Conservation (phyloP, 2,329 filamentous ascomycete species). For the Botrytis pseudocinerea region DNA sequence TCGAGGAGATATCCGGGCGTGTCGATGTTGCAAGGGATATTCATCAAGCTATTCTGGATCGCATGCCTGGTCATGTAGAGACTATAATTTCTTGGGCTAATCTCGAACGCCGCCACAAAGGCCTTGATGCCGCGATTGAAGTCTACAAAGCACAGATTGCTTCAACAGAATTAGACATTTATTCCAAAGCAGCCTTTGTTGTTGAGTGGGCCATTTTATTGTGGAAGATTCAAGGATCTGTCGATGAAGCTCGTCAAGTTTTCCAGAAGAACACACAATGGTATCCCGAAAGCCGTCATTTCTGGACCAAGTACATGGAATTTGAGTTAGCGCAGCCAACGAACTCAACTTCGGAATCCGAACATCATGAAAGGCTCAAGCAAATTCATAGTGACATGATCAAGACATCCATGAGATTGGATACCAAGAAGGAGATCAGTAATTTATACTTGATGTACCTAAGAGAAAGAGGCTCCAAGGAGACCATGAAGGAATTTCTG, state of each 20-base stretch:
- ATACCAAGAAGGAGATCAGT: constrained; percentile 72
- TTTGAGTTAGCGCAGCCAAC: constrained; percentile 88
- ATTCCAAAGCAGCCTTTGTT: constrained; percentile 82
- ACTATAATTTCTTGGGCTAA: constrained; percentile 88
- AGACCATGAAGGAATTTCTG: constrained; percentile 84
- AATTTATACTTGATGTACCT: constrained; percentile 81
- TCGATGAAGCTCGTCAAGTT: constrained; percentile 78
- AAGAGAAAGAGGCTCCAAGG: constrained; percentile 76
- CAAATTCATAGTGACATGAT: constrained; percentile 76
- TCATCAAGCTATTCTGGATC: constrained; percentile 74
- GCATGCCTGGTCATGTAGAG: constrained; percentile 79
- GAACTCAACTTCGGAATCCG: constrained; percentile 60
- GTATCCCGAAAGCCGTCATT: constrained; percentile 81
- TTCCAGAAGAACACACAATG: constrained; percentile 81
- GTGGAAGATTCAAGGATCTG: constrained; percentile 82
- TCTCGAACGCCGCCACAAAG: constrained; percentile 77
- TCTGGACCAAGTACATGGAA: constrained; percentile 86
- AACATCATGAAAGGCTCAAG: constrained; percentile 74
- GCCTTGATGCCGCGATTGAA: constrained; percentile 80
- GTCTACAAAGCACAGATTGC: constrained; percentile 82
- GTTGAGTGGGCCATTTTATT: constrained; percentile 84
- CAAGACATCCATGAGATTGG: constrained; percentile 64
- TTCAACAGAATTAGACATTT: constrained; percentile 67
- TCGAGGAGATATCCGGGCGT: constrained; percentile 82
- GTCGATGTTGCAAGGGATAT: constrained; percentile 80